Evolutionary conservation across 164 flowering plant genomes (phyloP).

Genomic region (Vitis riparia): DNA sequence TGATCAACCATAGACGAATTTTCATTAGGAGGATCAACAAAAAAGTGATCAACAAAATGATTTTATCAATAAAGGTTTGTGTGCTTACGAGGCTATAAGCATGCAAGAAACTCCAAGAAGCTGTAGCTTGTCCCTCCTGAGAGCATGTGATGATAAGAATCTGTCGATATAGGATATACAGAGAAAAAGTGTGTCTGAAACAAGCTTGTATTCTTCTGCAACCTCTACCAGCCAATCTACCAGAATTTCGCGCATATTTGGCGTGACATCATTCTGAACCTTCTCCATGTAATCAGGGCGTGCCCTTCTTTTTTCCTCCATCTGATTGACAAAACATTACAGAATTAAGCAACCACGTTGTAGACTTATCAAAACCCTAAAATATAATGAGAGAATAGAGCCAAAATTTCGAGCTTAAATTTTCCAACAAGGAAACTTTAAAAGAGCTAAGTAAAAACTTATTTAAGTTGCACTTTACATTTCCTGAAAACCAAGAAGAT

Average conservation of each 20-base stretch:
- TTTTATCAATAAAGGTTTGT: neutral
- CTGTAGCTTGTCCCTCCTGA: slow-evolving; percentile 31
- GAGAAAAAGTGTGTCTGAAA: slow-evolving; percentile 35
- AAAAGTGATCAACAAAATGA: neutral
- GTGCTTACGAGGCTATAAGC: slow-evolving; percentile 35
- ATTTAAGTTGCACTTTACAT: too few relatives aligned
- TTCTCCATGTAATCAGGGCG: slow-evolving; percentile 24
- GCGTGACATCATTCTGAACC: slow-evolving; percentile 28
- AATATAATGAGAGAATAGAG: too few relatives aligned
- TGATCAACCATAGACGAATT: neutral
- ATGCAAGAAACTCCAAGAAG: slow-evolving; percentile 37
- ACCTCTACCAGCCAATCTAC: slow-evolving; percentile 46
- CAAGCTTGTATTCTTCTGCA: slow-evolving; percentile 39
- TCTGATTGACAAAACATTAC: slow-evolving; percentile 15
- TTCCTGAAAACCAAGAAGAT: too few relatives aligned
- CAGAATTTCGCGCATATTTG: slow-evolving; percentile 28
- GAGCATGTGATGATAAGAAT: slow-evolving; percentile 23
- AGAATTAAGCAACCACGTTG: too few relatives aligned
- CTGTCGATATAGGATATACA: slow-evolving; percentile 34
- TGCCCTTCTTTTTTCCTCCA: slow-evolving; percentile 17
- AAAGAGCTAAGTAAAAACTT: too few relatives aligned
- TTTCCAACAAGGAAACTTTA: too few relatives aligned
- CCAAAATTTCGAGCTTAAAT: too few relatives aligned
- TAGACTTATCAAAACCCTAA: too few relatives aligned
- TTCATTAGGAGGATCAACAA: neutral